Evolutionary conservation across 306 rosid species (phyloP).

Genomic region (Ormosia emarginata): DNA sequence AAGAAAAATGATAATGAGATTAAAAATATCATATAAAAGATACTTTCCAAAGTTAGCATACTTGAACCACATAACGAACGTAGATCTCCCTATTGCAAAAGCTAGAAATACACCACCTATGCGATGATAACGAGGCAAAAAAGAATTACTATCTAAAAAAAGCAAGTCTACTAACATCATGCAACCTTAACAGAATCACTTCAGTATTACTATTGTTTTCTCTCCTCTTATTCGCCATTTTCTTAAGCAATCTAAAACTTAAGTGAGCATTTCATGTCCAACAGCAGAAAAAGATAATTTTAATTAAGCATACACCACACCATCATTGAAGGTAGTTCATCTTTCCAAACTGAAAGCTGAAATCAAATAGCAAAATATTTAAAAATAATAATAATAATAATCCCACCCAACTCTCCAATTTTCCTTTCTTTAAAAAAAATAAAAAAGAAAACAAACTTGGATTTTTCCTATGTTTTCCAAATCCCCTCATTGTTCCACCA

Average conservation of each 20-base stretch:
- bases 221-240: not conserved
- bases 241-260: slow-evolving; percentile 11
- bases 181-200: not conserved
- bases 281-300: not conserved
- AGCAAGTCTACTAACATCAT: not conserved
- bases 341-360: slow-evolving; percentile 7
- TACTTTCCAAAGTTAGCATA: slow-evolving; percentile 5
- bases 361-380: not conserved
- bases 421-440: not conserved
- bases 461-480: not conserved
- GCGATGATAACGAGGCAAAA: not conserved
- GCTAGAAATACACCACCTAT: not conserved
- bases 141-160: not conserved
- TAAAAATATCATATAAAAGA: not conserved
- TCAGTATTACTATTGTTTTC: not conserved
- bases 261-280: slow-evolving; percentile 3
- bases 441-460: not conserved
- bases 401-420: not conserved
- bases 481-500: slow-evolving; percentile 6
- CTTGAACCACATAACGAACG: not conserved
- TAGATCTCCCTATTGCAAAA: slow-evolving; percentile 9
- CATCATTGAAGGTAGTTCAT: slow-evolving; percentile 9
- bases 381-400: not conserved
- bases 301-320: slow-evolving; percentile 12
- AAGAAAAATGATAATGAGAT: not conserved